phyloP scores from a whole-genome alignment of 1,139 yeast genomes.

The Taiozyma sp. region DNA sequence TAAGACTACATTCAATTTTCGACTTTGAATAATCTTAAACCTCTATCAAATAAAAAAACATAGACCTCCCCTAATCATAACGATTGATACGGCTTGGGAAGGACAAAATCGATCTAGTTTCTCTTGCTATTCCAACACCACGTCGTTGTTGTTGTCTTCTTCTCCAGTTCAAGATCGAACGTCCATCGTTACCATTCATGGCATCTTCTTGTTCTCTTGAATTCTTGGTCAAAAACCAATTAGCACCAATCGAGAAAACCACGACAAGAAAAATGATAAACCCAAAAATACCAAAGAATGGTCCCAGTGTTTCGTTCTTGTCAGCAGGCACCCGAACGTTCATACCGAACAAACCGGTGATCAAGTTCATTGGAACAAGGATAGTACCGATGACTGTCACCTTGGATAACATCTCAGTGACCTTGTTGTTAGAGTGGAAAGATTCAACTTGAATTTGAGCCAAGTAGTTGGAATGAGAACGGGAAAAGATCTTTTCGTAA shows the following conservation, averaged over 20 bases:
- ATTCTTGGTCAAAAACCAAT: constrained; percentile 34
- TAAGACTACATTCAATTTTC: not conserved
- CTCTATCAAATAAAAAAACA: not conserved
- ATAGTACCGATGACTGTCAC: constrained; percentile 90
- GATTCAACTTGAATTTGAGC: constrained; percentile 95
- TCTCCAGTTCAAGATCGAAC: constrained; percentile 29
- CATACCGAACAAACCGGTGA: constrained; percentile 96
- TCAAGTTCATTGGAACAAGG: constrained; percentile 81
- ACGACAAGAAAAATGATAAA: constrained; percentile 38
- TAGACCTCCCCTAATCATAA: constrained; percentile 11
- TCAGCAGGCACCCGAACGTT: constrained; percentile 86
- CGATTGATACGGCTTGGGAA: constrained; percentile 21
- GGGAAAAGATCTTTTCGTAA: constrained; percentile 87
- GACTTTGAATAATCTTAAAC: too few species aligned
- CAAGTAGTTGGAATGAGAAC: constrained; percentile 88
- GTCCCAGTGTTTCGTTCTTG: constrained; percentile 37
- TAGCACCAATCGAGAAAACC: constrained; percentile 31
- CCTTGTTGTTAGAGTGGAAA: constrained; percentile 76
- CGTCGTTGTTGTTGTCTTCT: constrained; percentile 11
- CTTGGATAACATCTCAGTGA: constrained; percentile 82
- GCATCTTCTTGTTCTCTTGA: constrained; percentile 30
- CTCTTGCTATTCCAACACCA: constrained; percentile 14
- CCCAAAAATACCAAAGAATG: constrained; percentile 70
- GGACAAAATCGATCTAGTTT: constrained; percentile 23
- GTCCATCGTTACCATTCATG: constrained; percentile 28